phyloP scores from a whole-genome alignment of 2,329 filamentous ascomycete genomes.

The Ascochyta rabiei region DNA sequence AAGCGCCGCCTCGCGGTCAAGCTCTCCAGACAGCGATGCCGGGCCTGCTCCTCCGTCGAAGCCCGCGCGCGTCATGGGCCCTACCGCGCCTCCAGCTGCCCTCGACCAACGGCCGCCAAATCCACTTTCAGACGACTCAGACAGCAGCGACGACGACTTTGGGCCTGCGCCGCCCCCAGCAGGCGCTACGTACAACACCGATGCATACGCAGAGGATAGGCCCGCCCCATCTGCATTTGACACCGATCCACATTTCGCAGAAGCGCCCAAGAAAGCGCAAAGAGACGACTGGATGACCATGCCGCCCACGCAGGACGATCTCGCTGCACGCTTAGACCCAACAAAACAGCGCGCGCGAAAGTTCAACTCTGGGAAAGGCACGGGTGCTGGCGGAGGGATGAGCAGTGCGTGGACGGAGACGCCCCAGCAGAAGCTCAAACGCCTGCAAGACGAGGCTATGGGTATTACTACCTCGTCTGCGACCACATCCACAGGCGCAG shows the following conservation, averaged over 20 bases:
- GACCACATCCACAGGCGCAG: conserved; percentile 19
- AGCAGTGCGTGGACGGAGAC: conserved; percentile 86
- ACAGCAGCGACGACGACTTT: conserved; percentile 52
- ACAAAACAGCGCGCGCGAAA: conserved; percentile 82
- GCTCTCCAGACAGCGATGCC: conserved; percentile 34
- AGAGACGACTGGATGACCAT: conserved; percentile 73
- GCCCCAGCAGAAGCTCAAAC: conserved; percentile 81
- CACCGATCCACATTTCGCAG: conserved; percentile 36
- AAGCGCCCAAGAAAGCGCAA: conserved; percentile 56
- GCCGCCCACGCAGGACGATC: conserved; percentile 56
- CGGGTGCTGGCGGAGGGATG: conserved; percentile 57
- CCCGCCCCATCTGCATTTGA: conserved; percentile 40
- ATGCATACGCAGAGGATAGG: conserved; percentile 16
- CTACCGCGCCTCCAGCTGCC: conserved; percentile 59
- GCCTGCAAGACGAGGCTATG: conserved; percentile 80
- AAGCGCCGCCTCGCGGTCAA: conserved; percentile 36
- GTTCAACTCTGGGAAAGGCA: conserved; percentile 74
- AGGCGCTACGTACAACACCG: conserved; percentile 19
- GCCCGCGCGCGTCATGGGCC: conserved; percentile 55
- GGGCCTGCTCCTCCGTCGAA: conserved; percentile 48
- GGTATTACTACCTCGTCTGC: conserved; percentile 63
- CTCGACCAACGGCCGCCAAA: conserved; percentile 54
- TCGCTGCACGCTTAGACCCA: conserved; percentile 72
- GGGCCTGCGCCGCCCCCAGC: conserved; percentile 53
- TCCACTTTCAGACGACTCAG: conserved; percentile 45